Base-by-base conservation (phyloP, 2,329 filamentous ascomycete species). In the Trichophyton equinum region DNA sequence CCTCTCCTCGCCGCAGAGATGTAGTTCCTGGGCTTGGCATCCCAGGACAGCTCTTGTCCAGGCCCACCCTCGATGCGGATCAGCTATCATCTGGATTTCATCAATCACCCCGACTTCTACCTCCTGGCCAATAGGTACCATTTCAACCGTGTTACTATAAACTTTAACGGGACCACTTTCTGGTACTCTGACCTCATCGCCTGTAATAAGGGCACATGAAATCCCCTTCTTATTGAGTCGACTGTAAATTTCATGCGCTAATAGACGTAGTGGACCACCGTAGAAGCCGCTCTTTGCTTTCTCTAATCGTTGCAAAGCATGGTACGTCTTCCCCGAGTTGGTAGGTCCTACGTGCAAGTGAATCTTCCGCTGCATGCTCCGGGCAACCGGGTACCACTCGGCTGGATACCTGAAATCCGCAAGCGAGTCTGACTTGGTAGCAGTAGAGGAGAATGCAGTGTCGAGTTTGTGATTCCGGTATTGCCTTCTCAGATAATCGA, bases 241-340 rank as follows among this genome's bases (percentile, higher is more conserved):
- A n/a, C 85, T 81, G 71, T 91, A 97, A n/a, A 97, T 87, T 73
- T 99, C 94, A 68, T 96, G 91, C 0, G 94, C 94, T 30, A 99
- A 79, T 55, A 99, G 77, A 57, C 94, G 83, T 51, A 99, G 77
- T 0, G 94, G 94, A 0, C 95, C 94, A 2, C 92, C 90, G 71
- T 97, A 99, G 57, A 96, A 85, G 44, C 94, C 94, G 7, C 79
- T 81, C 33, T 85, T 80, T 1, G 87, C 86, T 57, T 83, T 79
- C 71, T 96, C 89, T 9, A 99, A 80, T 11, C 87, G 85, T 74
- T 95, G 86, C 64, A 99, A 76, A 0, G 94, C 95, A 70, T 91
- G 87, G 71, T 97, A 99, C 0, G 95, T 99, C 78, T 99, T 99
- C 61, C 94, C 94, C 0, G 94, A 97, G 73, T 99, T 99, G 1